Evolutionary conservation across 2,329 filamentous ascomycete species (phyloP).

Genomic region (Claviceps cyperi): DNA sequence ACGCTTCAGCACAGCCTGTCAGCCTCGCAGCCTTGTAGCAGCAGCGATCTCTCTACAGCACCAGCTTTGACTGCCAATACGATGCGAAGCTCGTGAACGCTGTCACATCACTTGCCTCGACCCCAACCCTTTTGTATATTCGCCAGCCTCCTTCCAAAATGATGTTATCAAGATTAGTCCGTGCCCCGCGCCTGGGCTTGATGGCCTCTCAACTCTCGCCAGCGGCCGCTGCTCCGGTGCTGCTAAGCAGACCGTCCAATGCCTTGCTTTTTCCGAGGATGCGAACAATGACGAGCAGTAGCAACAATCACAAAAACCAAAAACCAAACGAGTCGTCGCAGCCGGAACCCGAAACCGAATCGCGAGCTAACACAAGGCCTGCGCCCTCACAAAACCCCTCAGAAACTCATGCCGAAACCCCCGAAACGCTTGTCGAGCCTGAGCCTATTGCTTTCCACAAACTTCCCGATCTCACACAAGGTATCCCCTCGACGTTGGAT

Average conservation of each 20-base stretch:
- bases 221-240: conserved; percentile 12
- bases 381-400: not conserved
- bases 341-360: not conserved
- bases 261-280: conserved; percentile 14
- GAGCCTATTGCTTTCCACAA: conserved; percentile 44
- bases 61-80: not conserved
- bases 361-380: conserved; percentile 6
- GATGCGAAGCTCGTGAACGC: conserved; percentile 2
- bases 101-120: not conserved
- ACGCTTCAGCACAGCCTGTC: not conserved
- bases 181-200: conserved; percentile 20
- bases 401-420: conserved; percentile 1
- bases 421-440: conserved; percentile 19
- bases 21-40: not conserved
- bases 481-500: conserved; percentile 81
- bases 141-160: conserved; percentile 4
- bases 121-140: not conserved
- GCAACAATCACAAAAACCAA: conserved; percentile 3
- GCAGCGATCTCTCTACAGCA: not conserved
- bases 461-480: conserved; percentile 82
- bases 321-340: conserved; percentile 6
- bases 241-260: conserved; percentile 13
- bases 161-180: conserved; percentile 27
- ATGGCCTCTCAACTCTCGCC: conserved; percentile 15
- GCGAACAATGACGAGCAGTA: conserved; percentile 16